These are phyloP conservation scores for Tetradesmus obliquus DNA, from an alignment of 139 green algal species.

Conservation along the genomic window DNA sequence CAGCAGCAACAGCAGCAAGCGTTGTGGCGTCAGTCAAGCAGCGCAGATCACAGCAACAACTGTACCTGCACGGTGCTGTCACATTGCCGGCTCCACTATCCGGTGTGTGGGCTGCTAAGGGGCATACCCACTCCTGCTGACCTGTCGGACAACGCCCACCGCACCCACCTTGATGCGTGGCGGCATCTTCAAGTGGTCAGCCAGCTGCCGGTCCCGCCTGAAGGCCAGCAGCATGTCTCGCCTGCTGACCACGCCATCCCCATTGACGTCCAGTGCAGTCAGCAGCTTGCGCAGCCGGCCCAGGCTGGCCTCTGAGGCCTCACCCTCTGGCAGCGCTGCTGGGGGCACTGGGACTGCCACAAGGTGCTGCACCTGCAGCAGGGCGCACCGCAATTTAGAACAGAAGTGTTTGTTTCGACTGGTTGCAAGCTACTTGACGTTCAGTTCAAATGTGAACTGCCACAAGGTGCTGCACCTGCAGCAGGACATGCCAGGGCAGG, in stretches of 20 bases:
- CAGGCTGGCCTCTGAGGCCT: conserved; percentile 28
- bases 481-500: not conserved
- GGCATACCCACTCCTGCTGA: no score
- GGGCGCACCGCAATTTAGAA: not conserved
- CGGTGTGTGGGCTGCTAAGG: no score
- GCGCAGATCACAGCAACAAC: no score
- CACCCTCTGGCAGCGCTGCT: conserved; percentile 19
- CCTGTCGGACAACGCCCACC: no score
- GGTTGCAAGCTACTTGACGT: not conserved
- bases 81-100: no score
- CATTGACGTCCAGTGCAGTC: conserved; percentile 57
- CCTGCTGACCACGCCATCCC: conserved; percentile 55
- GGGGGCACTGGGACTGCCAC: not conserved
- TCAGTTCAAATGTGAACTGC: not conserved
- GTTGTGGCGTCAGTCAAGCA: not conserved
- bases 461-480: conserved; percentile 12
- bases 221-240: conserved; percentile 65
- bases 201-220: conserved; percentile 61
- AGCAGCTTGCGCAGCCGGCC: conserved; percentile 49
- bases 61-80: no score
- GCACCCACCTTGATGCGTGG: conserved; percentile 9
- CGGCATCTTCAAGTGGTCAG: conserved; percentile 36
- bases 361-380: not conserved
- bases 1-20: not conserved
- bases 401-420: not conserved